Base-by-base conservation (phyloP, 2,329 filamentous ascomycete species). In the Fusarium sp. region DNA sequence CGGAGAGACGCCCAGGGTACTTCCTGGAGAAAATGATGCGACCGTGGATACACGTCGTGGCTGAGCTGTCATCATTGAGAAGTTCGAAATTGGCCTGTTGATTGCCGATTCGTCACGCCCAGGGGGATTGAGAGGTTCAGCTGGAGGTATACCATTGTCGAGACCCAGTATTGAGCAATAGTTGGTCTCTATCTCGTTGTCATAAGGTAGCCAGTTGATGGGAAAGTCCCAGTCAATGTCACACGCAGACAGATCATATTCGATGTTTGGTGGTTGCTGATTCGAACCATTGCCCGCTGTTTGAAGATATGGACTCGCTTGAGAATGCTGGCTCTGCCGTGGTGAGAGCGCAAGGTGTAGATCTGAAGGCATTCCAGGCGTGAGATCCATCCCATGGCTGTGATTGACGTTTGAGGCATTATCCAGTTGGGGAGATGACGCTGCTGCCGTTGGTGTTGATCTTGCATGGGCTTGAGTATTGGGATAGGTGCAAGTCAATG, bases 121-220 rank as follows among this genome's bases (percentile, higher is more conserved):
- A 37, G 23, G 13, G 31, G 35, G 35, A 24, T 12, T 7, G 8
- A 39, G 12, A 8, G 43, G n/a, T 9, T 18, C n/a, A 2, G 29
- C 16, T 49, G 39, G 28, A 18, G 33, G 2, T 15, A 33, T 15
- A 6, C 20, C 10, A 6, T 33, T 24, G 9, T 56, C 48, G 15
- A 58, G 38, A 2, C 37, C 57, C 2, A 55, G 37, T 12, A 72
- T 68, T 0, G 66, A 72, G 21, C 28, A 68, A 20, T 74, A 75
- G 31, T 75, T 73, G 8, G 74, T 57, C 15, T 74, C 69, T 8
- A 68, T 62, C 5, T 50, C 44, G 20, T 75, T 61, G 28, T 75
- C 66, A 16, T 71, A 50, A 15, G 68, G 69, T 7, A 76, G 24
- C 74, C 74, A 75, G n/a, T 76, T 75, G 28, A 76, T 69, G 0